phyloP scores from a whole-genome alignment of 345 rosid genomes.

The Eucalyptus pauciflora region DNA sequence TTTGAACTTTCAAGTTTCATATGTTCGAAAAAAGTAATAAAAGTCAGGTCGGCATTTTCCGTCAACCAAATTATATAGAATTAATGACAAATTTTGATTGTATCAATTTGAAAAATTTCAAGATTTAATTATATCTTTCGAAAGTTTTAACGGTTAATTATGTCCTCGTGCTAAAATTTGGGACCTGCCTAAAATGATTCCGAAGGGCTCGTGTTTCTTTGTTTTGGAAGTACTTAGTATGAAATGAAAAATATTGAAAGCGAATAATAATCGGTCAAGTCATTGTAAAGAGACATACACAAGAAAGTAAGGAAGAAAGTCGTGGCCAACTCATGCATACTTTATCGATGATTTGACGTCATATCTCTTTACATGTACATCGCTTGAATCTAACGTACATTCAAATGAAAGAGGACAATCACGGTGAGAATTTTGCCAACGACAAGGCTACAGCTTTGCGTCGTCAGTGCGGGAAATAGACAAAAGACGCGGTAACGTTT shows the following conservation, averaged over 20 bases:
- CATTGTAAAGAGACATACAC: not conserved
- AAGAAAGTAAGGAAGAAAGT: not conserved
- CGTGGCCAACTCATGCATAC: not conserved
- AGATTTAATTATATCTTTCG: not conserved
- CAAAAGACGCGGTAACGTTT: not conserved
- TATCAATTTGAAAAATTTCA: not conserved
- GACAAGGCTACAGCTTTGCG: not conserved
- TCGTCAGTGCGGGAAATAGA: not conserved
- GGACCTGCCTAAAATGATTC: not conserved
- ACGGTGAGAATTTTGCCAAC: not conserved
- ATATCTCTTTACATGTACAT: not conserved
- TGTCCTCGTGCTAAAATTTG: not conserved
- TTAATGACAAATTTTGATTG: not conserved
- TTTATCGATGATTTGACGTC: not conserved
- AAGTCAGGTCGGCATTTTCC: not conserved
- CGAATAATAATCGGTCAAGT: not conserved
- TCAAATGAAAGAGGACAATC: not conserved
- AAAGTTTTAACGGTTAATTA: not conserved
- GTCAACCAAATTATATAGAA: not conserved
- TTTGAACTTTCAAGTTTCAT: not conserved
- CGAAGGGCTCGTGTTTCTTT: not conserved
- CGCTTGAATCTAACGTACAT: not conserved
- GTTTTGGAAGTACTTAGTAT: not conserved
- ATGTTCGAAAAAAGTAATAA: not conserved
- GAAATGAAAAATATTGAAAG: not conserved